Base-by-base conservation (phyloP, 257 asterid genomes). In the Plantago elongata region DNA sequence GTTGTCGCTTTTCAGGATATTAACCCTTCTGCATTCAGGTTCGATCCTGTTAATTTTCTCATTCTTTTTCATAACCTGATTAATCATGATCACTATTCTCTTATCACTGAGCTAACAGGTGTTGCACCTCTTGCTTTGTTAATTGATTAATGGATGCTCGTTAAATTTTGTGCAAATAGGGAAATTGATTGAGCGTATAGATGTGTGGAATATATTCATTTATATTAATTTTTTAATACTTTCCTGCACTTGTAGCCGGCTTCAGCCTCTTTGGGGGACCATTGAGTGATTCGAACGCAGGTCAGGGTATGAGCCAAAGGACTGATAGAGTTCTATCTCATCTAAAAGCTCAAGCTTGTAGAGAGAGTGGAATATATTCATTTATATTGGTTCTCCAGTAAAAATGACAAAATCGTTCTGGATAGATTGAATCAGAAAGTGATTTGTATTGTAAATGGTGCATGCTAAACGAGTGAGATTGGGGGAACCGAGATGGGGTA, bases 21-120 rank as follows among this genome's bases (percentile, higher is more conserved):
- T 67, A 84, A 80, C 51, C 95, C 96, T 51, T 78, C 97, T 54
- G 90, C 95, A 1, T 72, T 81, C 76, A 87, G 94, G 90, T 84
- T 63, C 60, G 13, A 43, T 14, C 18, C 10, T 7, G 50, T 51
- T 65, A 6, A 45, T 5, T 14, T 4, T 49, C 11, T 15, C 9
- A 49, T 58, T 63, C 43, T 2, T 51, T 62, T 63, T 47, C n/a
- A 30, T 38, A 18, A 5, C 38, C 7, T 9, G 22, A 5, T 49
- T 16, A 15, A 9, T 11, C 8, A 47, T 12, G 15, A 11, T n/a
- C 14, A 13, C 27, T 22, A 22, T 22, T 22, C 27, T 1, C 27
- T 47, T 2, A 47, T 47, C 1, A 12, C 14, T 47, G 3, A 47
- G 49, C 49, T 45, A 45, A 3, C 8, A 9, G 49, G 0, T 5